phyloP scores from a whole-genome alignment of 139 green algal genomes.

The Raphidocelis subcapitata region DNA sequence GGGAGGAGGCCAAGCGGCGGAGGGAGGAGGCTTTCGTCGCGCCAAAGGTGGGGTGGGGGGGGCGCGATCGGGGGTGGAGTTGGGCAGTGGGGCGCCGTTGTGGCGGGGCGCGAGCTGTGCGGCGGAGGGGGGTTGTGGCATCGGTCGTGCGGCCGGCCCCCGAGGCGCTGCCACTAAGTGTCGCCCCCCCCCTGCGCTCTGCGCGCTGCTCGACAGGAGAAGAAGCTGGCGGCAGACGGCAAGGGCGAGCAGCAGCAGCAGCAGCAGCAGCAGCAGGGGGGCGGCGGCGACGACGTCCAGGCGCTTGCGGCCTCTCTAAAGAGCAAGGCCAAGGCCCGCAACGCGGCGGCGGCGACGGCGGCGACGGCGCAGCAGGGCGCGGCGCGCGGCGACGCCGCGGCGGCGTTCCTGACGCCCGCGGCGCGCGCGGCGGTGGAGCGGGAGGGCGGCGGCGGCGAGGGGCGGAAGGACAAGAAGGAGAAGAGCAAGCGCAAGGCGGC shows the following conservation, averaged over 20 bases:
- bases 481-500: slow-evolving; percentile 1
- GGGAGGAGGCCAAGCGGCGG: slow-evolving; percentile 60
- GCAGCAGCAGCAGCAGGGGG: slow-evolving; percentile 9
- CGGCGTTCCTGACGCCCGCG: slow-evolving; percentile 16
- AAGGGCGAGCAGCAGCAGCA: not conserved
- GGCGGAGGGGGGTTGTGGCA: not conserved
- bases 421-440: not conserved
- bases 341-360: slow-evolving; percentile 2
- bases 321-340: slow-evolving; percentile 35
- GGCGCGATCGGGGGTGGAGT: not conserved
- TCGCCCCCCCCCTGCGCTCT: not conserved
- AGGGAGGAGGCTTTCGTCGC: slow-evolving; percentile 85
- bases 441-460: not conserved
- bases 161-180: not conserved
- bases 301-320: slow-evolving; percentile 52
- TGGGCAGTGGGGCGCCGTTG: not conserved
- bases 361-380: not conserved
- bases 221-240: not conserved
- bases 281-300: slow-evolving; percentile 26
- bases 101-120: not conserved
- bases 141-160: not conserved
- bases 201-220: not conserved
- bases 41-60: slow-evolving; percentile 52
- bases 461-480: not conserved
- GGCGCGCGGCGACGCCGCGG: slow-evolving; percentile 2